Evolutionary conservation across 2,329 filamentous ascomycete genomes (phyloP).

Genomic region (Septoria linicola): DNA sequence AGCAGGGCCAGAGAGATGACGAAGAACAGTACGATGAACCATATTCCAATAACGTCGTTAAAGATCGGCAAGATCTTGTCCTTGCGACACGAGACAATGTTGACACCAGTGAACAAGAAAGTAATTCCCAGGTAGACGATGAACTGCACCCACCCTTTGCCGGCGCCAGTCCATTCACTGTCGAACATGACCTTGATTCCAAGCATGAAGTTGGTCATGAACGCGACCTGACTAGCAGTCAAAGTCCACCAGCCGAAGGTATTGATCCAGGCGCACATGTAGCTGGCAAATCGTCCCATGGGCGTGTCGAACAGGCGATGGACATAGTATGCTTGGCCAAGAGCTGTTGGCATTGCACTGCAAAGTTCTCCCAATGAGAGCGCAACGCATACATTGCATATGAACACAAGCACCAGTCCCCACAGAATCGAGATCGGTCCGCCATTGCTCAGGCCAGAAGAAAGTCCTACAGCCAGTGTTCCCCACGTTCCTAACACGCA

Average conservation of each 20-base stretch:
- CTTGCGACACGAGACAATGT: constrained; percentile 53
- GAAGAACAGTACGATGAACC: constrained; percentile 55
- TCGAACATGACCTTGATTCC: constrained; percentile 58
- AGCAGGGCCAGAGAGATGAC: constrained; percentile 53
- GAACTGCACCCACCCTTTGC: constrained; percentile 55
- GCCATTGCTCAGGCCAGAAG: constrained; percentile 55
- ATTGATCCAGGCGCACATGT: constrained; percentile 62
- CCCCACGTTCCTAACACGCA: constrained; percentile 60
- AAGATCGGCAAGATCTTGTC: constrained; percentile 52
- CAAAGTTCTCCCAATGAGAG: constrained; percentile 57
- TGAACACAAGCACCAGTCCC: constrained; percentile 55
- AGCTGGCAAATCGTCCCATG: constrained; percentile 52
- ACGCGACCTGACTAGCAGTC: constrained; percentile 56
- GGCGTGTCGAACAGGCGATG: constrained; percentile 44
- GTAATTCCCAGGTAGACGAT: constrained; percentile 56
- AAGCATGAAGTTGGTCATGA: constrained; percentile 59
- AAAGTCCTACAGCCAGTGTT: constrained; percentile 55
- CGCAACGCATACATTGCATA: constrained; percentile 53
- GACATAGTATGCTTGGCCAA: constrained; percentile 61
- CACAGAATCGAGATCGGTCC: constrained; percentile 57
- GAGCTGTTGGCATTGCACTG: constrained; percentile 60
- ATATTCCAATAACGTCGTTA: constrained; percentile 58
- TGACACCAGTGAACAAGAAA: constrained; percentile 50
- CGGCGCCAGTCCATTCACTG: constrained; percentile 47
- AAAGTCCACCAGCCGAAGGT: constrained; percentile 61